These are phyloP conservation scores for Rhazya stricta DNA, from an alignment of 257 asterid genomes.

Conservation along the genomic window DNA sequence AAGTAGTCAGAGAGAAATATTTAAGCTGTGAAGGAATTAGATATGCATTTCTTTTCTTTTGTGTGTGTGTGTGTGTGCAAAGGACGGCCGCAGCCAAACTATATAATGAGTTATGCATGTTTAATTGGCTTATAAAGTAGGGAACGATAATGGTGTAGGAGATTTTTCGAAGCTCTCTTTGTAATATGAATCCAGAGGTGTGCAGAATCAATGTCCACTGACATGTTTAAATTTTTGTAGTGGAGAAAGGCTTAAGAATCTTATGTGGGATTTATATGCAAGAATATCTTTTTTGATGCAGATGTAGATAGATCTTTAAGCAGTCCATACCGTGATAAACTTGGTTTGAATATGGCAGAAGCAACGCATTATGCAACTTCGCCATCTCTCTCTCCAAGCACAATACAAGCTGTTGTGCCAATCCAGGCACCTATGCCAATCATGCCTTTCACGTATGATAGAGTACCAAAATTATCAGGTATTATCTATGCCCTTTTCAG, in stretches of 20 bases:
- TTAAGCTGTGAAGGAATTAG: too few relatives aligned
- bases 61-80: too few relatives aligned
- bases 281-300: conserved; percentile 13
- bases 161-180: too few relatives aligned
- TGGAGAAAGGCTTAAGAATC: neutral
- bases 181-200: too few relatives aligned
- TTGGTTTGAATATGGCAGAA: neutral
- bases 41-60: neutral
- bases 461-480: conserved; percentile 35
- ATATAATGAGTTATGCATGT: neutral
- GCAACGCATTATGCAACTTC: neutral
- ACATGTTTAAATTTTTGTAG: too few relatives aligned
- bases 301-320: conserved; percentile 14
- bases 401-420: conserved; percentile 12
- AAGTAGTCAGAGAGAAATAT: too few relatives aligned
- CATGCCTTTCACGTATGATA: conserved; percentile 25
- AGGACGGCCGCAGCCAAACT: too few relatives aligned
- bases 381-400: conserved; percentile 16
- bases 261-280: neutral
- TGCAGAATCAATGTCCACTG: too few relatives aligned
- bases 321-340: conserved; percentile 1
- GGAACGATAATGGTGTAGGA: too few relatives aligned
- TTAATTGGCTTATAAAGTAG: too few relatives aligned
- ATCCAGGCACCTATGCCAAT: conserved; percentile 27
- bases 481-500: neutral